Conservation (phyloP, 176 grass and related monocot species). For the Typha latifolia region DNA sequence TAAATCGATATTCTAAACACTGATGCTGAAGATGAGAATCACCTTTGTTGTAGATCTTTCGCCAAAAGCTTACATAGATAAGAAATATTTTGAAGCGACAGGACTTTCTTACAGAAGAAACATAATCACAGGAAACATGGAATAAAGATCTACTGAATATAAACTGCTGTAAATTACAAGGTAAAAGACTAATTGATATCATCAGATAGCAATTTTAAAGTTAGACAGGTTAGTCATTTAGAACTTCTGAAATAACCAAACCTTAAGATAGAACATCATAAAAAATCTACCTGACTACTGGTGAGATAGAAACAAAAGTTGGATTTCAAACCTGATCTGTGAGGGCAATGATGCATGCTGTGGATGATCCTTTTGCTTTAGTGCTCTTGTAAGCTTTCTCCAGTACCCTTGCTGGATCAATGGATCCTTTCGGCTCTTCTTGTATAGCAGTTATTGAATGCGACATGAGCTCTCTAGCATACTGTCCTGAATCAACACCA, state of each 20-base stretch:
- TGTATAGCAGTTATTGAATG: conserved; percentile 64
- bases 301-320: conserved; percentile 4
- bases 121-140: no score
- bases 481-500: conserved; percentile 77
- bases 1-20: no score
- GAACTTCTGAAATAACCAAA: not conserved
- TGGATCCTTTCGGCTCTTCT: conserved; percentile 57
- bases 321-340: conserved; percentile 51
- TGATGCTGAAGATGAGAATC: no score
- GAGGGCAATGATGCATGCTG: conserved; percentile 92
- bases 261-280: not conserved
- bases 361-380: conserved; percentile 85
- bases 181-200: no score
- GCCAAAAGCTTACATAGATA: no score
- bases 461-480: conserved; percentile 85
- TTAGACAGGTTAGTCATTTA: not conserved
- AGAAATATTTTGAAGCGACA: no score
- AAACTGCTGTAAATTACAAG: no score
- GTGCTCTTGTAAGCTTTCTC: conserved; percentile 82
- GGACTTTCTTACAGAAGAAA: no score
- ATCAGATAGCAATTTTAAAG: not conserved
- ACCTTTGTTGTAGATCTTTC: no score
- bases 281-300: not conserved
- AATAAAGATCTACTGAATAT: no score
- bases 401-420: conserved; percentile 85